Evolutionary conservation across 805 yeast species (phyloP), one percentile per base, ranked within the genome.

Genomic region (Tetrapisispora pingtungensis): DNA sequence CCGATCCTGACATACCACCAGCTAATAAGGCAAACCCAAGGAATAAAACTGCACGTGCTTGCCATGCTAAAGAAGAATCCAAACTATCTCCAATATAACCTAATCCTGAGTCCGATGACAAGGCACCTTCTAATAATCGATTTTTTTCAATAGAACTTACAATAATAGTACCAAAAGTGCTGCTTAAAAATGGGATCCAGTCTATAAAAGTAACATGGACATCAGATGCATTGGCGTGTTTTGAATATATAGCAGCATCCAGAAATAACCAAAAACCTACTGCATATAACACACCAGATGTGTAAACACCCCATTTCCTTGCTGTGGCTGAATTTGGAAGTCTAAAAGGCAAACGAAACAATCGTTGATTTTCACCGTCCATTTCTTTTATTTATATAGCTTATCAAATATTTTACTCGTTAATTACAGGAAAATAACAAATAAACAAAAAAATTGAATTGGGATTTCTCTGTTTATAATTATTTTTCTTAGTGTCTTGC

Each of bases 141-240:
- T 58, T 66, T 52, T 70, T 71, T 43, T 71, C 79, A 55, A 66
- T 67, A 0, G 73, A 66, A 47, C 67, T 71, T n/a, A 73, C 70
- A 37, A 88, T 80, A 36, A 89, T 68, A 86, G 89, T 89, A 1
- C 98, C 98, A 31, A 88, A 62, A 0, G 94, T 78, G 7, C 95
- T 81, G 53, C 96, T 84, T 26, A 90, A 74, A 51, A 84, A 79
- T 4, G 98, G 98, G 42, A 93, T 78, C 98, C 98, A 90, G 66
- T 90, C 98, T 34, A 86, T 81, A 58, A 90, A 85, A 4, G 90
- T 80, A 26, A 93, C 86, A 61, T 90, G 97, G 7, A 88, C 86
- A 36, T 71, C 70, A 0, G 95, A 82, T 0, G 88, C 95, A 68
- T 90, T 90, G 40, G 81, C 81, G 15, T 87, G 82, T 51, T 78